These are phyloP conservation scores for Entomophthora muscae DNA, from an alignment of 371 early-diverging fungal genomes.

Conservation along the genomic window DNA sequence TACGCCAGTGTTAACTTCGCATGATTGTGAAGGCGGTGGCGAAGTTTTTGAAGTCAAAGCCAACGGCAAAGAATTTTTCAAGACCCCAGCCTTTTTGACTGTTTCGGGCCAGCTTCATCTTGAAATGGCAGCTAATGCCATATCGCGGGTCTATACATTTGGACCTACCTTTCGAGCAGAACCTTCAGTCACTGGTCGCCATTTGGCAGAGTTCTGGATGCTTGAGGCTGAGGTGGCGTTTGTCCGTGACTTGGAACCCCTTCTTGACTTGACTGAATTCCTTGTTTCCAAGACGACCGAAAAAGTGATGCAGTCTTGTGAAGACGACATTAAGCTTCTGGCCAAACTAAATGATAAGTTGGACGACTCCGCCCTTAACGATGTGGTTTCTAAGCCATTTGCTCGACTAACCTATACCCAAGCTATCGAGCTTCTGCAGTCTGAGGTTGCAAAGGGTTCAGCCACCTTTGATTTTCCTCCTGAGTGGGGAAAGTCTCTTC, in stretches of 20 bases:
- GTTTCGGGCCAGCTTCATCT: slow-evolving; percentile 83
- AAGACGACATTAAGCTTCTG: not conserved
- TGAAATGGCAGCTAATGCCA: slow-evolving; percentile 53
- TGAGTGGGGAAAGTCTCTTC: slow-evolving; percentile 57
- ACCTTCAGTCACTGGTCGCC: slow-evolving; percentile 59
- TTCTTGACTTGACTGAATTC: slow-evolving; percentile 33
- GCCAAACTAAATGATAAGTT: slow-evolving; percentile 29
- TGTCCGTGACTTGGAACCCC: slow-evolving; percentile 27
- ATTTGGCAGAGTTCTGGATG: slow-evolving; percentile 93
- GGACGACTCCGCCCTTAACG: slow-evolving; percentile 19
- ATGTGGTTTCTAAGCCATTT: slow-evolving; percentile 31
- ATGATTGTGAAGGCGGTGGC: slow-evolving; percentile 93
- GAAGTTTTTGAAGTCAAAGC: slow-evolving; percentile 52
- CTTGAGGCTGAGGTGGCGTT: slow-evolving; percentile 79
- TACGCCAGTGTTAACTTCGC: slow-evolving; percentile 68
- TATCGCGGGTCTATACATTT: slow-evolving; percentile 72
- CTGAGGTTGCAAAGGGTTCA: slow-evolving; percentile 6
- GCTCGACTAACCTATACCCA: slow-evolving; percentile 62
- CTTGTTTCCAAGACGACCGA: not conserved
- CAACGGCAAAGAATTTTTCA: slow-evolving; percentile 36
- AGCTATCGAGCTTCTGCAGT: slow-evolving; percentile 40
- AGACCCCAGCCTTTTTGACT: slow-evolving; percentile 54
- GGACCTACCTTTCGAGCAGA: slow-evolving; percentile 84
- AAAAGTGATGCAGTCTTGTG: not conserved
- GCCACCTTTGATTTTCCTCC: slow-evolving; percentile 38